Conservation (phyloP, 2,329 filamentous ascomycete genomes). For the Cercospora zeae-maydis region DNA sequence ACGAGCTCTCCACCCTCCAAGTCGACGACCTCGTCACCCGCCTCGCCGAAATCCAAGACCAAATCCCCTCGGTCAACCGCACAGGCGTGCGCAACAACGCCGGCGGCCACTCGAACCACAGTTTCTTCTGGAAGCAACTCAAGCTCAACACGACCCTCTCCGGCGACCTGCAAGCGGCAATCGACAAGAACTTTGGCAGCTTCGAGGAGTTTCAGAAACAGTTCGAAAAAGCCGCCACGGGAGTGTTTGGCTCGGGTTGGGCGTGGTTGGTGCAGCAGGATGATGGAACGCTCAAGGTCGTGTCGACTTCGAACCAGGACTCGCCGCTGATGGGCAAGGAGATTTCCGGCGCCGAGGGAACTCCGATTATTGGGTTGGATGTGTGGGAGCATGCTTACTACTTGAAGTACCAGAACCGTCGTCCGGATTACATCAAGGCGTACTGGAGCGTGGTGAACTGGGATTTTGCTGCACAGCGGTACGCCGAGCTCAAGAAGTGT, state of each 20-base stretch:
- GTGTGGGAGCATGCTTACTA: slow-evolving; percentile 97
- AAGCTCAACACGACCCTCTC: slow-evolving; percentile 60
- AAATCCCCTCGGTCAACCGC: slow-evolving; percentile 63
- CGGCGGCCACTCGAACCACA: slow-evolving; percentile 90
- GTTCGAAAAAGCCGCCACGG: slow-evolving; percentile 63
- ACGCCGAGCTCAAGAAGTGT: slow-evolving; percentile 19
- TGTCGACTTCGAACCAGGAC: slow-evolving; percentile 85
- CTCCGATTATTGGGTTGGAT: slow-evolving; percentile 71
- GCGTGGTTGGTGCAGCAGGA: slow-evolving; percentile 71
- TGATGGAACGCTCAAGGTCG: slow-evolving; percentile 61
- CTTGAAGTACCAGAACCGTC: slow-evolving; percentile 74
- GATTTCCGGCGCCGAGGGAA: slow-evolving; percentile 52
- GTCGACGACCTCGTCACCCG: slow-evolving; percentile 46
- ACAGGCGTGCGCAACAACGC: slow-evolving; percentile 79
- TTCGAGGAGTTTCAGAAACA: slow-evolving; percentile 62
- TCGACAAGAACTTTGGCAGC: slow-evolving; percentile 65
- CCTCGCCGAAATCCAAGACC: slow-evolving; percentile 53
- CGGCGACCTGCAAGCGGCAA: slow-evolving; percentile 58
- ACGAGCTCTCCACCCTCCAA: slow-evolving; percentile 49
- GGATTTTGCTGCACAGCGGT: slow-evolving; percentile 44
- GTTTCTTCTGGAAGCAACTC: slow-evolving; percentile 81
- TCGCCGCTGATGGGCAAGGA: slow-evolving; percentile 43
- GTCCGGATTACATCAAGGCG: slow-evolving; percentile 69
- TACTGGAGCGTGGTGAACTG: slow-evolving; percentile 79
- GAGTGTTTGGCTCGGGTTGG: slow-evolving; percentile 82